Conservation (phyloP, 768 basidiomycete genomes). For the Obba rivulosa region DNA sequence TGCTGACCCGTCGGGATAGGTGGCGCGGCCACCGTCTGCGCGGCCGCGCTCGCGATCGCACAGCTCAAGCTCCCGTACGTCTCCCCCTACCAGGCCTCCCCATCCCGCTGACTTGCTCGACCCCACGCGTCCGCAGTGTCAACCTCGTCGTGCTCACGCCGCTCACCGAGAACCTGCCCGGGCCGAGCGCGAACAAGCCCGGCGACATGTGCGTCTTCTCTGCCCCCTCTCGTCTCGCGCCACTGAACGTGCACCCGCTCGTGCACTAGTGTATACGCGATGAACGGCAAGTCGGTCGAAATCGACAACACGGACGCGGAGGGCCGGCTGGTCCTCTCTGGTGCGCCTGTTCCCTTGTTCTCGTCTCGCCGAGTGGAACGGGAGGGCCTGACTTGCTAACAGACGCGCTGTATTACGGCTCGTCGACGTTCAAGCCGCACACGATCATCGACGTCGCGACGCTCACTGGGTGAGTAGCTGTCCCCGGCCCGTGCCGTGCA, state of each 20-base stretch:
- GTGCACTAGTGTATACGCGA: constrained; percentile 62
- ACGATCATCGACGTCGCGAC: constrained; percentile 87
- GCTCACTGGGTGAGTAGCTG: constrained; percentile 75
- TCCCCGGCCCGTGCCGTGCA: no score
- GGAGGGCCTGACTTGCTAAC: background rate
- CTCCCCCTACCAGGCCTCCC: background rate
- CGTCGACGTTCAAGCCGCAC: constrained; percentile 71
- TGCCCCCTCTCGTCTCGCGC: background rate
- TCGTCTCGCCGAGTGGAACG: no score
- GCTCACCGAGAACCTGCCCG: constrained; percentile 84
- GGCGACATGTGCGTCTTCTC: constrained; percentile 65
- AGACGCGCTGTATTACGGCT: constrained; percentile 84
- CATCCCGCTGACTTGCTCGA: background rate
- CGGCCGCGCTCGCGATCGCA: constrained; percentile 72
- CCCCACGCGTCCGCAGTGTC: no score
- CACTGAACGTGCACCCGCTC: background rate
- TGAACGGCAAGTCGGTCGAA: constrained; percentile 86
- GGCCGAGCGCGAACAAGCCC: constrained; percentile 60
- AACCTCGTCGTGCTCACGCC: constrained; percentile 72
- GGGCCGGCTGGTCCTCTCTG: constrained; percentile 70
- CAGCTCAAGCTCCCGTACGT: constrained; percentile 75
- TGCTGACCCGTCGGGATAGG: constrained; percentile 29
- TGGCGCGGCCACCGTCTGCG: constrained; percentile 75
- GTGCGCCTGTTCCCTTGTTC: constrained; percentile 30
- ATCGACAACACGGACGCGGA: constrained; percentile 88